Conservation (phyloP, 768 basidiomycete species). For the Cystobasidium tubakii region DNA sequence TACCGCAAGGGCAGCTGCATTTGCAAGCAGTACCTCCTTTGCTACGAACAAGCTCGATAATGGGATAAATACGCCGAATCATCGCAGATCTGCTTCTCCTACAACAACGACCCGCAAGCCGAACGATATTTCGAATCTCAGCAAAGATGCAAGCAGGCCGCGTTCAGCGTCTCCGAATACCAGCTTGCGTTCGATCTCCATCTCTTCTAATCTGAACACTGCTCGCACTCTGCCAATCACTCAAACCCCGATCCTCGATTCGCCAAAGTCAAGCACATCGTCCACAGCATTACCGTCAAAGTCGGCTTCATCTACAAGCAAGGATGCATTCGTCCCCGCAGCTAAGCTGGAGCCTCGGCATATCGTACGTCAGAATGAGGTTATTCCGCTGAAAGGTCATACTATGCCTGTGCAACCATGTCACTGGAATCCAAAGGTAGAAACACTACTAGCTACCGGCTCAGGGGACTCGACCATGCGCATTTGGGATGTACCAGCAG, state of each 20-base stretch:
- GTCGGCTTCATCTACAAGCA: not conserved
- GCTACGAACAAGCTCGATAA: not conserved
- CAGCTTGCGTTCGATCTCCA: not conserved
- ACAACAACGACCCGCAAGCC: not conserved
- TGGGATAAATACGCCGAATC: not conserved
- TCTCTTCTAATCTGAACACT: not conserved
- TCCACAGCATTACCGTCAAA: not conserved
- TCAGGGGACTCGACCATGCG: constrained; percentile 43
- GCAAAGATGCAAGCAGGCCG: not conserved
- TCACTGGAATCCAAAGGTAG: constrained; percentile 44
- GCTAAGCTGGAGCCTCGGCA: not conserved
- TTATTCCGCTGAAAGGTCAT: constrained; percentile 42
- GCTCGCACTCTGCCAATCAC: not conserved
- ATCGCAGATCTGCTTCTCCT: not conserved
- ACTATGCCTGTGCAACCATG: constrained; percentile 41
- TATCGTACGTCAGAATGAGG: not conserved
- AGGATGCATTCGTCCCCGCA: not conserved
- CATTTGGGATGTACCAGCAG: constrained; percentile 45
- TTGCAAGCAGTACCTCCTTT: not conserved
- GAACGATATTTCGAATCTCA: not conserved
- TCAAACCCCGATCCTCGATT: not conserved
- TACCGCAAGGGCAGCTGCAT: not conserved
- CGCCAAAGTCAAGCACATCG: not conserved
- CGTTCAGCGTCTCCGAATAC: constrained; percentile 22
- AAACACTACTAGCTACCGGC: constrained; percentile 44